Evolutionary conservation across 2,329 filamentous ascomycete species (phyloP), one percentile per base, ranked within the genome.

Genomic region (Fusarium odoratissimum): DNA sequence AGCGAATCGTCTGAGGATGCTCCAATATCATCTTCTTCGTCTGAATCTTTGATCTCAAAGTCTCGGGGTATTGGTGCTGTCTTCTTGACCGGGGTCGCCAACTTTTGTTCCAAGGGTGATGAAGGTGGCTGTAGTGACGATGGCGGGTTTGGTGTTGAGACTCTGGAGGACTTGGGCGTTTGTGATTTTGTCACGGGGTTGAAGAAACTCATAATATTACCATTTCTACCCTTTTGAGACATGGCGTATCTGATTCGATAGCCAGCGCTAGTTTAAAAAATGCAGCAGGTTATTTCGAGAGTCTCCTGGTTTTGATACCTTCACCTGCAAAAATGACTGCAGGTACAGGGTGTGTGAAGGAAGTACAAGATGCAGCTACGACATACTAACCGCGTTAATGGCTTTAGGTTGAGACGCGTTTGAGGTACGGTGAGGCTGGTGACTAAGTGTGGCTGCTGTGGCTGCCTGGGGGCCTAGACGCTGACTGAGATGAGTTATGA

Each of bases 21-120:
- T 41, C 85, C 88, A 73, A 91, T 86, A 33, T 86, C 87, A 23
- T 88, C 88, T n/a, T 93, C 92, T 14, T 92, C 91, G 76, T 95
- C 93, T 0, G 93, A 95, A 60, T 89, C 91, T 49, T 86, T 86
- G 44, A 95, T 92, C 61, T 91, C 83, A 17, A 89, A 81, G 75
- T 89, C 84, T 79, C 89, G 84, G 65, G 85, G 82, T 54, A 82
- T 72, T 13, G 63, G 55, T 65, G 73, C 42, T 28, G 60, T 52
- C 14, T 65, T 55, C 59, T 74, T 75, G 42, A 58, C 58, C n/a
- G 79, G 77, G n/a, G 78, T 80, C 23, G 64, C 55, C 21, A 46
- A 48, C 56, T 76, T 77, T 46, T 74, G 51, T 56, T 77, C 65
- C n/a, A 67, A 65, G 17, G 76, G 74, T 28, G 79, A 79, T 28